phyloP scores from a whole-genome alignment of 2,329 filamentous ascomycete species.

The Aspergillus sp. region DNA sequence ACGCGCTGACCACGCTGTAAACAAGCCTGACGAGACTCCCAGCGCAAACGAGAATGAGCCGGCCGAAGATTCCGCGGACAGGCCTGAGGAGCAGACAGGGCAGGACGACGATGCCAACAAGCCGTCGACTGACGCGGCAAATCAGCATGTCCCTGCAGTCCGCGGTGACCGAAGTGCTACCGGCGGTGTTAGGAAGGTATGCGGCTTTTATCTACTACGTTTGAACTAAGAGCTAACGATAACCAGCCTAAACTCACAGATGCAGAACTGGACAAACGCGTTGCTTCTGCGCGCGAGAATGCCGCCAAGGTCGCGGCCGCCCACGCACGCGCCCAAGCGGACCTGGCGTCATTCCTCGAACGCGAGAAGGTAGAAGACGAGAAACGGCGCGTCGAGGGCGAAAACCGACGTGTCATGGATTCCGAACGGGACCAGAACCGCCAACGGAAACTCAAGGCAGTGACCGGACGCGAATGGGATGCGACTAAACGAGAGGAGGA shows the following conservation, averaged over 20 bases:
- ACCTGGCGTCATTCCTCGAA: slow-evolving; percentile 54
- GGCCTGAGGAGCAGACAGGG: slow-evolving; percentile 7
- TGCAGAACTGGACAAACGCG: slow-evolving; percentile 51
- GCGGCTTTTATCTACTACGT: background rate
- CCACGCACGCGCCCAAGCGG: slow-evolving; percentile 58
- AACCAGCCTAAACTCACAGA: slow-evolving; percentile 53
- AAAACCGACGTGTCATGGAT: slow-evolving; percentile 51
- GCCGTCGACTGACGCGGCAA: slow-evolving; percentile 8
- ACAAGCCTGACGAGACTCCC: slow-evolving; percentile 10
- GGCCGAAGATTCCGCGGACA: slow-evolving; percentile 10
- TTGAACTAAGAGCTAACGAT: background rate
- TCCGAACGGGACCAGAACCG: slow-evolving; percentile 53
- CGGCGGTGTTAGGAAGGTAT: slow-evolving; percentile 42
- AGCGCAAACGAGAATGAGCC: slow-evolving; percentile 6
- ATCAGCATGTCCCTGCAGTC: slow-evolving; percentile 37
- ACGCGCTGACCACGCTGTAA: slow-evolving; percentile 10
- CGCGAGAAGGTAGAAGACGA: slow-evolving; percentile 52
- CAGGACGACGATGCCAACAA: slow-evolving; percentile 10
- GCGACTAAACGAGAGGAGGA: slow-evolving; percentile 51
- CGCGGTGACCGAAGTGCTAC: slow-evolving; percentile 47
- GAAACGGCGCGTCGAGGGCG: slow-evolving; percentile 43
- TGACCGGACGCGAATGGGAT: slow-evolving; percentile 54
- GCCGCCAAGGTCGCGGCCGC: slow-evolving; percentile 51
- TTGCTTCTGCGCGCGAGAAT: slow-evolving; percentile 53
- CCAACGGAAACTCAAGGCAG: slow-evolving; percentile 48